Evolutionary conservation across 176 grass and related monocot genomes (phyloP), one percentile per base, ranked within the genome.

Genomic region (Poa pratensis): DNA sequence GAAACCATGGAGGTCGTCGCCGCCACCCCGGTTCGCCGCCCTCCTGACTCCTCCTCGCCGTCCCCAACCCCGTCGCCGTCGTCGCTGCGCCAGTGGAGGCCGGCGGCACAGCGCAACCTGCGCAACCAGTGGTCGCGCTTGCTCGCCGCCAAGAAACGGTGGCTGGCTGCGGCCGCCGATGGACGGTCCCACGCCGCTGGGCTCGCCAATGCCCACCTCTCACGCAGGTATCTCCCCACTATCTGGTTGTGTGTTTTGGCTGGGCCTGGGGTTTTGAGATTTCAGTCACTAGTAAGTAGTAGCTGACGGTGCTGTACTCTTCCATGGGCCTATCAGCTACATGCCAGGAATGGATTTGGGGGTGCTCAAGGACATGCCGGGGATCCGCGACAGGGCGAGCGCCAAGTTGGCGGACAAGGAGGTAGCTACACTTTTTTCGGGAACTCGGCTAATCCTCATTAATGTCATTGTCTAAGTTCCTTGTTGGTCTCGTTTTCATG

Each of bases 61-160:
- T 89, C 90, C 2, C 66, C 55, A 48, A 83, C 65, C 6, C 59
- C 80, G 5, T 88, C 85, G 9, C 77, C 89, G 14, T 89, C 80
- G 3, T 87, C 89, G 22, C 80, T 89, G 30, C 87, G 90, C 75
- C 75, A 82, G 62, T 99, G 96, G 94, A 61, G 90, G 52, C 70
- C 83, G 27, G 89, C 83, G 55, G 91, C 89, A n/a, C 93, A 86
- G 83, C 88, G 89, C 22, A 98, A 94, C 81, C 39, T 94, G 19
- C 87, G 87, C 61, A 98, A 98, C 61, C 91, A 96, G 75, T 98
- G 91, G 93, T 90, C 91, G 27, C 87, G 84, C 68, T 84, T 98
- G 60, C 45, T 55, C 5, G 53, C 80, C 5, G 63, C 83, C 54
- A 94, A 92, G 86, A 48, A 69, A 16, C 74, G 87, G 17, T 99